Base-by-base conservation (phyloP, 441 rosid genomes). In the Brassica balearica region DNA sequence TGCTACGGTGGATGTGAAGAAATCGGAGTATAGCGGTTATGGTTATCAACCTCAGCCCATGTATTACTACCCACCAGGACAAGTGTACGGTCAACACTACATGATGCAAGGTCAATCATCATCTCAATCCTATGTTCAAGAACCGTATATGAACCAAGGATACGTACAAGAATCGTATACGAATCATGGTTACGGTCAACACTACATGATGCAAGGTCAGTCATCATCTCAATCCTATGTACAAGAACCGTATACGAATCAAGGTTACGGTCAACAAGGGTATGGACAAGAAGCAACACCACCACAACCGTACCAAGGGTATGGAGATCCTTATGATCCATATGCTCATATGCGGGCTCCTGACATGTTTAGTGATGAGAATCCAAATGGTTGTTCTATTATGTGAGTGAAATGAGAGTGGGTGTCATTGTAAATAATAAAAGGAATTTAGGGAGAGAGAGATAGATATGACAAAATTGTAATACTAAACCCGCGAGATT, bases 361-460 rank as follows among this genome's bases (percentile, higher is more conserved):
- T 6, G 83, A 83, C 69, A 75, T 86, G 86, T 88, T 88, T 59
- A 88, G 91, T 23, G 91, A 88, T 70, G 91, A 88, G 80, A 88
- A 88, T 77, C 91, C 90, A 14, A 85, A 88, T 76, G 86, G 84
- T 0, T 88, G 91, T 65, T 84, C 83, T 38, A 65, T 88, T 5
- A 86, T 88, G 91, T 88, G 82, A 88, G n/a, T 12, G 0, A 63
- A 41, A 63, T 2, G 0, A 17, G 11, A 3, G 14, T 62, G 73
- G 38, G 1, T 7, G 58, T 38, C 3, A 55, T 27, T 83, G 85
- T 83, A 81, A 80, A 82, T 81, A 81, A 34, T 1, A 55, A 63
- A 67, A 8, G 64, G 14, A 23, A 56, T 66, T 17, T 70, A 78
- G 80, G 79, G 74, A 32, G 65, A 32, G 74, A 48, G 4, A n/a